Evolutionary conservation across 176 grass and related monocot species (phyloP).

Genomic region (Sorghum bicolor): Sorghum_bicolor_NCBIv3 NC_012879.2:8344001-8344500

Average conservation of each 20-base stretch:
- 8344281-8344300: constrained; percentile 9
- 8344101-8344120: neutral
- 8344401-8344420: neutral
- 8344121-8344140: neutral
- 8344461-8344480: neutral
- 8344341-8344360: neutral
- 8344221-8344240: neutral
- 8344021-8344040: neutral
- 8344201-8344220: neutral
- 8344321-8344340: neutral
- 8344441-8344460: neutral
- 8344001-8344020: constrained; percentile 24
- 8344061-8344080: neutral
- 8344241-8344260: constrained; percentile 40
- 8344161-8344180: neutral
- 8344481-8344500: neutral
- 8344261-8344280: constrained; percentile 36
- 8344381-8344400: neutral
- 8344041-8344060: neutral
- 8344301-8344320: neutral
- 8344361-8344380: neutral
- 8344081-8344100: neutral
- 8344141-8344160: neutral
- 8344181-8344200: neutral
- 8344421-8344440: neutral